Base-by-base conservation (phyloP, 2,329 filamentous ascomycete genomes). In the Hypoxylon sp. region DNA sequence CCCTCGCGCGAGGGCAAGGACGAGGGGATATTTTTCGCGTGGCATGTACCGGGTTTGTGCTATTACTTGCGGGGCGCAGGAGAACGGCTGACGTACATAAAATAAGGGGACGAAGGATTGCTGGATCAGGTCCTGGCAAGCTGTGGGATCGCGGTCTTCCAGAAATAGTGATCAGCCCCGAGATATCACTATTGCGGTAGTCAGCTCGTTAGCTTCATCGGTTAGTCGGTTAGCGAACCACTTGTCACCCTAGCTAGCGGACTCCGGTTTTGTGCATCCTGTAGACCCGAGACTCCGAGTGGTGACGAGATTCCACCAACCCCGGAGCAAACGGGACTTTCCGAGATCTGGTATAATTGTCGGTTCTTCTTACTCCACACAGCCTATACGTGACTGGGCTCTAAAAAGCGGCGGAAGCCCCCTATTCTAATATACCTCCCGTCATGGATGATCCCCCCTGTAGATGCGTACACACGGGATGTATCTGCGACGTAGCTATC, bases 121-220 rank as follows among this genome's bases (percentile, higher is more conserved):
- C 43, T 25, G 46, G 50, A 62, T 43, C 14, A 3, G n/a, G 46
- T 30, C 19, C 17, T 23, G 17, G n/a, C n/a, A 7, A 48, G 46
- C 32, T 32, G 52, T 41, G 32, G 41, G 48, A 38, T 60, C 21
- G 13, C n/a, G 30, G 17, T 21, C 10, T 38, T 38, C 56, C 49
- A 56, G 28, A 63, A 67, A 62, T 62, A 38, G 56, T 28, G 67
- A 69, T 69, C 66, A 65, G 45, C 63, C 34, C 56, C 23, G 53
- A 45, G 19, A 36, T 34, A 19, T 41, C 45, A 67, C 63, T 9
- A 43, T 61, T 69, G 11, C 32, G 67, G 67, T 38, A 69, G 51
- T 59, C 63, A 69, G 51, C 60, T 67, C 67, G 63, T 69, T 59
- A 51, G 63, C 38, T 53, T 50, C 56, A 34, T 38, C 10, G 19